Percentiles rank a stretch among this genome's conserved stretches.
These are phyloP conservation scores for Salvia splendens DNA, from an alignment of 257 asterid genomes.

Conservation along the genomic window DNA sequence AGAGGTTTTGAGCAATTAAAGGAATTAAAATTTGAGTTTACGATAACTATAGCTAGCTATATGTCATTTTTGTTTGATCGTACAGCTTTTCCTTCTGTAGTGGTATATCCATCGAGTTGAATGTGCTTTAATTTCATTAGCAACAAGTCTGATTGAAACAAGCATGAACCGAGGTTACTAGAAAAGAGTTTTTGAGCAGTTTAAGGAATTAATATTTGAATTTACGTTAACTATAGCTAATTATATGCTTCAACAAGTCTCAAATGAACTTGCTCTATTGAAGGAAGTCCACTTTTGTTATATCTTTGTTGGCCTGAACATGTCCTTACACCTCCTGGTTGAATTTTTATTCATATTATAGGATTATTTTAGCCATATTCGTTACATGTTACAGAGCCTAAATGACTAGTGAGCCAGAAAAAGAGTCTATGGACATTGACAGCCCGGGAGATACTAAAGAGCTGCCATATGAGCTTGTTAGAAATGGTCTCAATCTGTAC, in stretches of 20 bases:
- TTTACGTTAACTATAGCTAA: too few relatives aligned
- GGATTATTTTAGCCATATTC: background rate
- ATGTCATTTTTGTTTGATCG: too few relatives aligned
- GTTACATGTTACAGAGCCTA: constrained; percentile 32
- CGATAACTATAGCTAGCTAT: too few relatives aligned
- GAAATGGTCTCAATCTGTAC: constrained; percentile 51
- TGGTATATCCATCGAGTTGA: too few relatives aligned
- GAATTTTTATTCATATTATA: too few relatives aligned
- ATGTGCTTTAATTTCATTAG: too few relatives aligned
- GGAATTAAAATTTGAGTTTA: background rate
- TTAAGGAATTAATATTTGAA: too few relatives aligned
- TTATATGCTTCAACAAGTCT: background rate
- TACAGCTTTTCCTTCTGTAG: too few relatives aligned
- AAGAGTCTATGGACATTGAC: constrained; percentile 60
- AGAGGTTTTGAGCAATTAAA: constrained; percentile 1
- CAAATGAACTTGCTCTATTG: background rate
- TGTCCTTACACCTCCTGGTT: background rate
- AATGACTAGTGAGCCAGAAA: constrained; percentile 32
- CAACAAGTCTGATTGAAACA: too few relatives aligned
- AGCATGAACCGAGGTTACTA: background rate
- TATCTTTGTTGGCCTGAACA: background rate
- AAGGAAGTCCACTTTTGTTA: background rate
- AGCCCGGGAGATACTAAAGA: constrained; percentile 45
- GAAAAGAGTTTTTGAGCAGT: background rate
- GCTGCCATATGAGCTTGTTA: constrained; percentile 32